phyloP scores from a whole-genome alignment of 2,329 filamentous ascomycete species.

The Byssoonygena ceratinophila region DNA sequence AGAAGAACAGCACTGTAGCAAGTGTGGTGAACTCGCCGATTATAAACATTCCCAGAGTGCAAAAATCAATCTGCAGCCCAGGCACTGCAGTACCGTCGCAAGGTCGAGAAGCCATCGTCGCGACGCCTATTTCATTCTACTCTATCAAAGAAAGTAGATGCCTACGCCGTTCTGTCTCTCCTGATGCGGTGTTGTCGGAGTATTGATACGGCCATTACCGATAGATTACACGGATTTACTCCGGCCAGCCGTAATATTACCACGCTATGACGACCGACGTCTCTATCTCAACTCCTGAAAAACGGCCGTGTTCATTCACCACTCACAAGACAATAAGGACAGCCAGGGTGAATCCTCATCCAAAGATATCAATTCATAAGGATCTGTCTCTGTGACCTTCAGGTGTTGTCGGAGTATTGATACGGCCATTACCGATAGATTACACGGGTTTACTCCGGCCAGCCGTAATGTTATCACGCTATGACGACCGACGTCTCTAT shows the following conservation, averaged over 20 bases:
- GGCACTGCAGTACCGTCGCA: not conserved
- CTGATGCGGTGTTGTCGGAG: not conserved
- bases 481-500: too few species aligned
- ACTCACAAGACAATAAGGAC: not conserved
- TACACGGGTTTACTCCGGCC: not conserved
- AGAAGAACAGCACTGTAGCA: too few species aligned
- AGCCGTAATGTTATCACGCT: too few species aligned
- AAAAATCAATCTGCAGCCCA: slow-evolving; percentile 41
- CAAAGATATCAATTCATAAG: not conserved
- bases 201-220: not conserved
- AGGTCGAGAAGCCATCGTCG: not conserved
- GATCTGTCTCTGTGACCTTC: not conserved
- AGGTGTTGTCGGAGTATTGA: not conserved
- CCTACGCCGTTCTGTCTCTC: not conserved
- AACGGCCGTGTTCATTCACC: not conserved
- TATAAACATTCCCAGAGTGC: slow-evolving; percentile 54
- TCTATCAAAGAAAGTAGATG: not conserved
- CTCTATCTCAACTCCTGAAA: not conserved
- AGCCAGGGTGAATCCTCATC: not conserved
- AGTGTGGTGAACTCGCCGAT: slow-evolving; percentile 39
- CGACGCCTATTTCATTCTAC: not conserved
- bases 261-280: too few species aligned
- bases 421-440: not conserved
- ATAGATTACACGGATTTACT: not conserved
- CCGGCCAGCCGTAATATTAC: too few species aligned